These are phyloP conservation scores for Diaporthe sp. DNA, from an alignment of 2,329 filamentous ascomycete species.

Conservation along the genomic window DNA sequence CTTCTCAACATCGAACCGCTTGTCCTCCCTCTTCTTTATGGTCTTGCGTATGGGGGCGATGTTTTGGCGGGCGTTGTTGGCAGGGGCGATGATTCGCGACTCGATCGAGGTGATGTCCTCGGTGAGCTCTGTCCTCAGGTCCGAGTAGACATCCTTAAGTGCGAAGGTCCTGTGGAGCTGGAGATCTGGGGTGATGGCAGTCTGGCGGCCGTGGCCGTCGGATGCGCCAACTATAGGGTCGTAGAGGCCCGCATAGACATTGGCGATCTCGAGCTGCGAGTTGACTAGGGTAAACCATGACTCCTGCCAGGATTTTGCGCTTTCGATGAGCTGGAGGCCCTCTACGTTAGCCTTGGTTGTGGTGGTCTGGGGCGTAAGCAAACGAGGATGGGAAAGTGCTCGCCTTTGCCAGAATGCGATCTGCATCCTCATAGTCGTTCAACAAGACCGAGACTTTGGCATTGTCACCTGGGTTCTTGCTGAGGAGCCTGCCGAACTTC, in stretches of 20 bases:
- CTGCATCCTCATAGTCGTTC: slow-evolving; percentile 85
- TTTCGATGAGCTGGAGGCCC: slow-evolving; percentile 76
- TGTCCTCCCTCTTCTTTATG: slow-evolving; percentile 88
- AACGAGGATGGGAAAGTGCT: slow-evolving; percentile 24
- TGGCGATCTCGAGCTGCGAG: slow-evolving; percentile 76
- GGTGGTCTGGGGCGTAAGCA: neutral
- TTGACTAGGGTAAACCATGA: slow-evolving; percentile 81
- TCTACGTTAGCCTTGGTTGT: neutral
- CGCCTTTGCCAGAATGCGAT: slow-evolving; percentile 81
- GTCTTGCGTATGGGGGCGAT: slow-evolving; percentile 83
- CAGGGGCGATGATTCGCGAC: slow-evolving; percentile 76
- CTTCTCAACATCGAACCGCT: slow-evolving; percentile 85
- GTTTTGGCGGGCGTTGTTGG: slow-evolving; percentile 76
- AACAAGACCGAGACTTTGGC: slow-evolving; percentile 81
- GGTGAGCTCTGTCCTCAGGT: slow-evolving; percentile 78
- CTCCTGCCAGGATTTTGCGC: slow-evolving; percentile 82
- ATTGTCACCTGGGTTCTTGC: slow-evolving; percentile 78
- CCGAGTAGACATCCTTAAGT: slow-evolving; percentile 77
- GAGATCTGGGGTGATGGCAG: slow-evolving; percentile 71
- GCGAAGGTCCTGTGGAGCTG: slow-evolving; percentile 75
- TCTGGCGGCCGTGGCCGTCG: slow-evolving; percentile 67
- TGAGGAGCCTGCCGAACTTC: slow-evolving; percentile 80
- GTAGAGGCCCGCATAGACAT: slow-evolving; percentile 81
- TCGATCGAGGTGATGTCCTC: slow-evolving; percentile 82
- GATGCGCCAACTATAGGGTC: slow-evolving; percentile 80